Evolutionary conservation across 2,329 filamentous ascomycete genomes (phyloP), one percentile per base, ranked within the genome.

Genomic region (Sclerotinia borealis): DNA sequence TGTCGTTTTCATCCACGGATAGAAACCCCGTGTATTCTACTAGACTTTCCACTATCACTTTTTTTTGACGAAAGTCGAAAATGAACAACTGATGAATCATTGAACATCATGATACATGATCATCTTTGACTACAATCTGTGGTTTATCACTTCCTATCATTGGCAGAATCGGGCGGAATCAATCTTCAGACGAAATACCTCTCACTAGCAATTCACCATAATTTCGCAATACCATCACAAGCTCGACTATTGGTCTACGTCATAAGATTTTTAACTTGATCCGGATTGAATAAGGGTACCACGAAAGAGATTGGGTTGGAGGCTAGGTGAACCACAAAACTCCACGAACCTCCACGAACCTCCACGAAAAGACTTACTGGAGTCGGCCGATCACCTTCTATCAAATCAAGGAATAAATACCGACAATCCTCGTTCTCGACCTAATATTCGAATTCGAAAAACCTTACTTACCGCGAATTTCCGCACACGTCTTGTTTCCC

Each of bases 21-120:
- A 25, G 27, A 43, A 56, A 6, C 6, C 19, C n/a, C 7, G n/a
- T 31, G n/a, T 36, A 25, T 52, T 15, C 27, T 43, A 45, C n/a
- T 25, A 34, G 27, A 56, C 15, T 13, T 45, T 13, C 13, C 54
- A 45, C 27, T 22, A 15, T 27, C 54, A 7, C 39, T 31, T 19
- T 36, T 19, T 36, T 11, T 45, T 45, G 34, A 31, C 29, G 27
- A 45, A 22, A 25, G 43, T 15, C 22, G 27, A 51, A 34, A 25
- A 61, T 52, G 31, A n/a, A 34, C 36, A 52, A 61, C 19, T 52
- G 17, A 43, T 43, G 45, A 50, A 39, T 56, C 10, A 45, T 31
- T 25, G 59, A 56, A 56, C 25, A 62, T 62, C 25, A 62, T 62
- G 60, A 56, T 62, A 58, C 34, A 29, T 39, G 34, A 8, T 41